phyloP scores from a whole-genome alignment of 129 eudicot species.

The Centella asiatica region DNA sequence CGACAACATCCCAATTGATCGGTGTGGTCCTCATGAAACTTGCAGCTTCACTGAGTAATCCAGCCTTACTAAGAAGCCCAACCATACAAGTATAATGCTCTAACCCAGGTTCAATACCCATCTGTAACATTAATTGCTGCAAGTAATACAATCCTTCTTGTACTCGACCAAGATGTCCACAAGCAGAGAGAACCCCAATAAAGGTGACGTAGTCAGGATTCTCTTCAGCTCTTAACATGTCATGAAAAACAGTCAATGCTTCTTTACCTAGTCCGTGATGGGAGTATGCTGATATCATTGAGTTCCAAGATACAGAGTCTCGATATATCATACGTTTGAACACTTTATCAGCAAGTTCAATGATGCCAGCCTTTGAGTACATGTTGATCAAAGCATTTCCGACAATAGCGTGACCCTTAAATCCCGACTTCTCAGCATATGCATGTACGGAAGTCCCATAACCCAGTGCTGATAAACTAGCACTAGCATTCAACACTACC shows the following conservation, averaged over 20 bases:
- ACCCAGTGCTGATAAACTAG: constrained; percentile 41
- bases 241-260: constrained; percentile 37
- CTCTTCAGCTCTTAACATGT: constrained; percentile 38
- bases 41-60: constrained; percentile 46
- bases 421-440: constrained; percentile 38
- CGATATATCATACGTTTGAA: constrained; percentile 25
- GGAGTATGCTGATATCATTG: constrained; percentile 46
- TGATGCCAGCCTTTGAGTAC: constrained; percentile 37
- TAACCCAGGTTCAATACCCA: constrained; percentile 43
- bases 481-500: constrained; percentile 47
- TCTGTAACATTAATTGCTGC: constrained; percentile 31
- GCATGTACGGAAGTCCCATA: constrained; percentile 48
- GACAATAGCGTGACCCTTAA: constrained; percentile 25
- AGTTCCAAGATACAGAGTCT: constrained; percentile 47
- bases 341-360: constrained; percentile 31
- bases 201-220: constrained; percentile 45
- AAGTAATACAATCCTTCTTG: constrained; percentile 58
- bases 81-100: constrained; percentile 67
- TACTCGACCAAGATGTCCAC: constrained; percentile 48
- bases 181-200: constrained; percentile 53
- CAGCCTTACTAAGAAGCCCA: constrained; percentile 53
- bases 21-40: constrained; percentile 37
- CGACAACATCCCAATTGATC: constrained; percentile 45
- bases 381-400: constrained; percentile 50
- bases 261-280: constrained; percentile 57